These are phyloP conservation scores for Saprolegnia parasitica DNA, from an alignment of 352 stramenopile genomes.

Conservation along the genomic window DNA sequence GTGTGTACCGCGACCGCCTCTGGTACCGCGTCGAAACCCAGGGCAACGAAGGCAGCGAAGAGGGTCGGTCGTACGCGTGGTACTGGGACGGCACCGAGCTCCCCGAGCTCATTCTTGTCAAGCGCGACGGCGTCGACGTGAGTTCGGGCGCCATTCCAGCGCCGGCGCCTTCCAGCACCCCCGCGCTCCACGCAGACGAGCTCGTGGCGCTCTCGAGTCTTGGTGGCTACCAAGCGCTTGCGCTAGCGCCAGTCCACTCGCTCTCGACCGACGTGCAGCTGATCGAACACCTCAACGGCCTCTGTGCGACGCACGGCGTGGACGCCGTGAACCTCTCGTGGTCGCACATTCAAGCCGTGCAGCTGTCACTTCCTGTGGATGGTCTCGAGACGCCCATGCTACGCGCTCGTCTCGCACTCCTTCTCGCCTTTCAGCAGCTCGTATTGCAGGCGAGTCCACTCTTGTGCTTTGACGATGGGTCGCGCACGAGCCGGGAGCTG, in stretches of 20 bases:
- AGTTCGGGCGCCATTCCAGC: background rate
- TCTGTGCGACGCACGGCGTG: constrained; percentile 70
- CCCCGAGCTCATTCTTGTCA: constrained; percentile 67
- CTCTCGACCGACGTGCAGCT: constrained; percentile 74
- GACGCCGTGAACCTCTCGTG: constrained; percentile 78
- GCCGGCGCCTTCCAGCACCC: constrained; percentile 29
- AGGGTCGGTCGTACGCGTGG: constrained; percentile 92
- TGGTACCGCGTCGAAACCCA: constrained; percentile 96
- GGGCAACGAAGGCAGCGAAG: constrained; percentile 92
- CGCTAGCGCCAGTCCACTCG: constrained; percentile 50
- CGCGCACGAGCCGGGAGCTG: constrained; percentile 59
- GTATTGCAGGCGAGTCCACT: constrained; percentile 77
- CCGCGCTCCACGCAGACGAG: constrained; percentile 53
- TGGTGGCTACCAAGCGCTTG: constrained; percentile 55
- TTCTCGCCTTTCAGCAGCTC: constrained; percentile 92
- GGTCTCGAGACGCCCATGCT: constrained; percentile 60
- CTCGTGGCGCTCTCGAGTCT: constrained; percentile 45
- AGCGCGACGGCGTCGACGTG: constrained; percentile 81
- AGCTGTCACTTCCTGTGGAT: constrained; percentile 35
- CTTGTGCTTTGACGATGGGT: constrained; percentile 55
- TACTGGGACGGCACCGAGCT: constrained; percentile 94
- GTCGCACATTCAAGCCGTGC: constrained; percentile 27
- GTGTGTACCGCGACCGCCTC: constrained; percentile 86
- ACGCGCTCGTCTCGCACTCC: constrained; percentile 85
- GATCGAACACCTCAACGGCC: constrained; percentile 78